Base-by-base conservation (phyloP, 768 basidiomycete species). In the Suillus subluteus region DNA sequence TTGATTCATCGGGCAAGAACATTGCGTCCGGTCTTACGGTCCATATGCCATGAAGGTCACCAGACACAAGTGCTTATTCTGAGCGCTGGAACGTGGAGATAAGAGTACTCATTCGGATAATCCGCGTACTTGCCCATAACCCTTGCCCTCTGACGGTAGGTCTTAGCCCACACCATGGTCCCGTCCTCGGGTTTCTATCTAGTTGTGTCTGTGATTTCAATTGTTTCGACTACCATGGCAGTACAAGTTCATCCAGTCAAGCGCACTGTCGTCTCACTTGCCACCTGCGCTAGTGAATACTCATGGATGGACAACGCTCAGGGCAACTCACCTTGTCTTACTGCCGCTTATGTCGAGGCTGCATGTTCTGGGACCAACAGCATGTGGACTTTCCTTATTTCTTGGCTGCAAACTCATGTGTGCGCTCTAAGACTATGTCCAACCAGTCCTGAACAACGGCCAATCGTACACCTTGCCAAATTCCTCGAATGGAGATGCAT, bases 311-410 rank as follows among this genome's bases (percentile, higher is more conserved):
- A 75, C 44, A 68, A 68, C 21, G 50, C 38, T 1, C 69, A 75
- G 26, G 43, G 48, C 37, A 0, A 50, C 11, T 62, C 30, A 26
- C 69, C 77, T 3, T 78, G 77, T 65, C 56, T 71, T 43, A 55
- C 63, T 3, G 77, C 74, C 7, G 75, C 76, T 4, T 77, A 75
- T 54, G 75, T 78, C 63, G 73, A 76, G 18, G 74, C 62, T 35
- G 71, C 76, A 38, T 77, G 76, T 30, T 64, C 4, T 2, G 77
- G 71, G 48, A 69, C 26, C 26, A 26, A 78, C 32, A 67, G 76
- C 41, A 67, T 66, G 76, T 73, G 21, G 7, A 2, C 3, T 4
- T 52, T 52, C 16, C 5, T 56, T 26, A 32, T 9, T 2, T 13
- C 23, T 1, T 58, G 37, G 12, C 16, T 11, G 26, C 59, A 64